Evolutionary conservation across 129 eudicot species (phyloP).

Genomic region (Cynara cardunculus): DNA sequence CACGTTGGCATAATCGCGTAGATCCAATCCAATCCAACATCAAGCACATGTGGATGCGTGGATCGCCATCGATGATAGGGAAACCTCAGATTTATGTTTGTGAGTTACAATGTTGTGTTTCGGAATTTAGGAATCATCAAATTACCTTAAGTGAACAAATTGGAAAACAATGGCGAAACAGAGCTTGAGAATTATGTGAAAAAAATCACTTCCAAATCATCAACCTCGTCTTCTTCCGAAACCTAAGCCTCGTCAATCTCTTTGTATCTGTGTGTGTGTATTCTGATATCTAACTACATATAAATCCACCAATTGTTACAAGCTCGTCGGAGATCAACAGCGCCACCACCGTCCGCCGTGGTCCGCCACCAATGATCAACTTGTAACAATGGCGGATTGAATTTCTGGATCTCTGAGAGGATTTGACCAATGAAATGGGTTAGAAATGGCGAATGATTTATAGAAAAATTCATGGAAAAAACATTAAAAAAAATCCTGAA

Average conservation of each 20-base stretch:
- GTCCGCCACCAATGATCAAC: conserved; percentile 23
- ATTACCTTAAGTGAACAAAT: conserved; percentile 19
- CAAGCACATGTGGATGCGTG: not conserved
- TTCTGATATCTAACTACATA: not conserved
- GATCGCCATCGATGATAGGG: not conserved
- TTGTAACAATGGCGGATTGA: conserved; percentile 32
- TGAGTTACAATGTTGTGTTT: not conserved
- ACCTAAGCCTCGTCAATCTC: conserved; percentile 20
- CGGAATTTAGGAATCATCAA: not conserved
- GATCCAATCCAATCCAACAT: not conserved
- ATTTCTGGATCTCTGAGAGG: not conserved
- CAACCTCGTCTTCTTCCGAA: conserved; percentile 13
- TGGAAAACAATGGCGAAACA: conserved; percentile 25
- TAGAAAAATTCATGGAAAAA: conserved; percentile 3
- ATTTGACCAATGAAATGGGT: conserved; percentile 17
- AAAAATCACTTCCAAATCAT: conserved; percentile 9
- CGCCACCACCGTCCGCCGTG: conserved; percentile 22
- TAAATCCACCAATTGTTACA: conserved; percentile 28
- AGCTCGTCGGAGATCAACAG: conserved; percentile 1
- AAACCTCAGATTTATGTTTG: not conserved
- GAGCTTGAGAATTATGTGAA: conserved; percentile 20
- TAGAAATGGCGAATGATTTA: conserved; percentile 21
- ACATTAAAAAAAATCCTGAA: not conserved
- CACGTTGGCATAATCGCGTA: not conserved
- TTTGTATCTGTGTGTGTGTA: conserved; percentile 1